Evolutionary conservation across 2,329 filamentous ascomycete species (phyloP).

Genomic region (Phyllosticta ampelicida): DNA sequence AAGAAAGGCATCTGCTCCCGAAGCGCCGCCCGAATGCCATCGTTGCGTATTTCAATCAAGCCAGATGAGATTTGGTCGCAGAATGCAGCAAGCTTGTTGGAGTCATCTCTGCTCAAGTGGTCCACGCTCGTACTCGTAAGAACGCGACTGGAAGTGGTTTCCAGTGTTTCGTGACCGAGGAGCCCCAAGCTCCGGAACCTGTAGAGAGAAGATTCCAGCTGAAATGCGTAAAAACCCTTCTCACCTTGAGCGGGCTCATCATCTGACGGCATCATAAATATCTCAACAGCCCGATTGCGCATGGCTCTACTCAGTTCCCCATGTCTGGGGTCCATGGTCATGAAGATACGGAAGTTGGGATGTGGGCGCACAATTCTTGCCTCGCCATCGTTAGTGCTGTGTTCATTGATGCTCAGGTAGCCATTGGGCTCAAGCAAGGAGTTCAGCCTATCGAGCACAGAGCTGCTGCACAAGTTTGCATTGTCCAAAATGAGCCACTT

Average conservation of each 20-base stretch:
- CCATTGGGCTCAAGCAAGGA: conserved; percentile 88
- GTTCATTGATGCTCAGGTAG: conserved; percentile 82
- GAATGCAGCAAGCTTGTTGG: conserved; percentile 19
- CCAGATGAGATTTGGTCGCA: conserved; percentile 17
- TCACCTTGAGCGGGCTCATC: conserved; percentile 12
- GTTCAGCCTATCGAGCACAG: conserved; percentile 87
- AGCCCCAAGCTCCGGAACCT: conserved; percentile 25
- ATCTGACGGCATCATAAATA: conserved; percentile 49
- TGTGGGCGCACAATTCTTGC: conserved; percentile 73
- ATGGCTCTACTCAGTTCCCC: conserved; percentile 93
- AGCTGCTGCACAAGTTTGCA: conserved; percentile 91
- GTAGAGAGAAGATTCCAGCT: conserved; percentile 29
- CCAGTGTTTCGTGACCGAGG: conserved; percentile 9
- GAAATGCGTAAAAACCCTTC: conserved; percentile 15
- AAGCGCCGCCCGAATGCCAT: neutral
- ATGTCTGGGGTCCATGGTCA: conserved; percentile 85
- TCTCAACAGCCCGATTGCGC: conserved; percentile 88
- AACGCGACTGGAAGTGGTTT: conserved; percentile 2
- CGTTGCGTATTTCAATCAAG: neutral
- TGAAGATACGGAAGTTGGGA: conserved; percentile 77
- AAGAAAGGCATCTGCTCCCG: conserved; percentile 11
- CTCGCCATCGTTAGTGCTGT: conserved; percentile 71
- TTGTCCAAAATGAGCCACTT: conserved; percentile 95
- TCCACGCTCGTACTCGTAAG: conserved; percentile 21
- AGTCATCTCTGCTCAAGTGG: conserved; percentile 26